These are phyloP conservation scores for Zelonia costaricensis DNA, from an alignment of 208 protist species.

Conservation along the genomic window DNA sequence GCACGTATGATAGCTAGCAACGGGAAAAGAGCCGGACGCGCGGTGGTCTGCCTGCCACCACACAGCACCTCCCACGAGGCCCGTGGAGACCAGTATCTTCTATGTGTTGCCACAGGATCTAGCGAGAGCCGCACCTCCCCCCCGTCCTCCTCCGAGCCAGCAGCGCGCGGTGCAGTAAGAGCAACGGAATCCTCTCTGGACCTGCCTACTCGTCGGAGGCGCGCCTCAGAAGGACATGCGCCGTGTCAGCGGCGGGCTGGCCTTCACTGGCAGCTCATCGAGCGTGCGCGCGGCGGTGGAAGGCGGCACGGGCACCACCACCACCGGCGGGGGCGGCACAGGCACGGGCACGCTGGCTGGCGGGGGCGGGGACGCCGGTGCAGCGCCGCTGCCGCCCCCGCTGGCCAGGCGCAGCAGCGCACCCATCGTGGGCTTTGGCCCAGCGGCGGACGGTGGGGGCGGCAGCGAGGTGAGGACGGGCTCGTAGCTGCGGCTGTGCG, in stretches of 20 bases:
- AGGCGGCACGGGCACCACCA: slow-evolving; percentile 3
- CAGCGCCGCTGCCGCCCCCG: background rate
- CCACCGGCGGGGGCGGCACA: slow-evolving; percentile 14
- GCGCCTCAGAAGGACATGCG: slow-evolving; percentile 36
- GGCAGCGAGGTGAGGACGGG: slow-evolving; percentile 35
- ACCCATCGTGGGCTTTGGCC: slow-evolving; percentile 10
- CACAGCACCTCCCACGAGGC: too few relatives aligned
- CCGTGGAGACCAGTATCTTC: too few relatives aligned
- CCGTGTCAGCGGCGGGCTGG: slow-evolving; percentile 2
- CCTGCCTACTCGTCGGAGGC: too few relatives aligned
- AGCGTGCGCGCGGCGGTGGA: background rate
- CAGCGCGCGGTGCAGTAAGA: too few relatives aligned
- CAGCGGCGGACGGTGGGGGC: slow-evolving; percentile 31
- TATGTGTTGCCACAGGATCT: too few relatives aligned
- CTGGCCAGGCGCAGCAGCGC: slow-evolving; percentile 11
- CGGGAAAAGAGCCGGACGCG: too few relatives aligned
- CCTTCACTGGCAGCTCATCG: too few relatives aligned
- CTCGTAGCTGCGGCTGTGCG: slow-evolving; percentile 42
- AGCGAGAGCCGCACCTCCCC: too few relatives aligned
- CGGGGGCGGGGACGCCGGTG: background rate
- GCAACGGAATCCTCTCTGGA: too few relatives aligned
- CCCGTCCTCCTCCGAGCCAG: too few relatives aligned
- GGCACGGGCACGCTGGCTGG: background rate
- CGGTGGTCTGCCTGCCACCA: too few relatives aligned
- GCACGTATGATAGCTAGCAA: too few relatives aligned